A percentile compares a stretch with the other conserved stretches of the same genome.
Conservation (phyloP, 208 protist genomes). For the Trypanosomatidae sp. region DNA sequence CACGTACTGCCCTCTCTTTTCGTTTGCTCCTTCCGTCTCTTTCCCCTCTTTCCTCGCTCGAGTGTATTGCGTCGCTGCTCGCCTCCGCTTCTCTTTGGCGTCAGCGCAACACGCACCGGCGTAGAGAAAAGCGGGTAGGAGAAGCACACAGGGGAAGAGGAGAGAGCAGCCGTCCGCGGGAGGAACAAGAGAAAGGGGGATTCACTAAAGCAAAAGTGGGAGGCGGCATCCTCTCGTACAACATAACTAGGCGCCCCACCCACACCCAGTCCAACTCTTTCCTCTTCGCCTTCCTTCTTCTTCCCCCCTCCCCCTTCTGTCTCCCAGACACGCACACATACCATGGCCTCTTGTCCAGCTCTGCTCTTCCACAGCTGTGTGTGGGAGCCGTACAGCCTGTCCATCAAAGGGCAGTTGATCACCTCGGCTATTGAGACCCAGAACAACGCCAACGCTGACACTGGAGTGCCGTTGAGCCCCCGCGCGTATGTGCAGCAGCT, state of each 20-base stretch:
- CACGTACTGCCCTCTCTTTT: too few species aligned
- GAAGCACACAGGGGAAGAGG: neutral
- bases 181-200: too few species aligned
- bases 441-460: slow-evolving; percentile 44
- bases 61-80: neutral
- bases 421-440: slow-evolving; percentile 41
- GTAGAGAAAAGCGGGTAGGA: neutral
- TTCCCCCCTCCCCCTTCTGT: neutral
- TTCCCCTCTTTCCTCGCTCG: neutral
- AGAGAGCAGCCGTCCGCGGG: neutral
- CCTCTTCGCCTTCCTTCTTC: neutral
- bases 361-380: slow-evolving; percentile 34
- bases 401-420: neutral
- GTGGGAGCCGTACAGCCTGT: slow-evolving; percentile 22
- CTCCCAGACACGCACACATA: neutral
- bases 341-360: slow-evolving; percentile 65
- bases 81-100: neutral
- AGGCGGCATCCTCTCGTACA: too few species aligned
- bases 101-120: neutral
- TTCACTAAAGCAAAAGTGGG: too few species aligned
- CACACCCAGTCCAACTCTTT: neutral
- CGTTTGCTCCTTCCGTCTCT: neutral
- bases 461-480: slow-evolving; percentile 62
- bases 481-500: slow-evolving; percentile 47
- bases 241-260: neutral